Percentiles rank a stretch among this genome's conserved stretches.
phyloP scores from a whole-genome alignment of 1,139 yeast genomes.

The Suzukiozyma palmioleophila region DNA sequence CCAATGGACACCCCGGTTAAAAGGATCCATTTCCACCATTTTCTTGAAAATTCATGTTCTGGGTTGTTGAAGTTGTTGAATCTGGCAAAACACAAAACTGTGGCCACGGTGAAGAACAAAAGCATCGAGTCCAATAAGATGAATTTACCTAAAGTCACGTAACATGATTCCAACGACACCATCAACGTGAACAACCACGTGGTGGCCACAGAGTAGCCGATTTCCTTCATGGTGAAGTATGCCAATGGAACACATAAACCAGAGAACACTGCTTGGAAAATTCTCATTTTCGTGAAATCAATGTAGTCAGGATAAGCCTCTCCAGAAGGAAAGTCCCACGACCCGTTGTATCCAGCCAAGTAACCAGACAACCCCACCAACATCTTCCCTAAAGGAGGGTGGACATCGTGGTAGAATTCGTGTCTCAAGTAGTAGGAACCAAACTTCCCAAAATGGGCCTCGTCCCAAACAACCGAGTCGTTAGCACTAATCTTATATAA shows the following conservation, averaged over 20 bases:
- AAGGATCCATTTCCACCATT: slow-evolving; percentile 94
- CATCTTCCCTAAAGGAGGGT: slow-evolving; percentile 98
- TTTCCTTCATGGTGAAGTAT: slow-evolving; percentile 83
- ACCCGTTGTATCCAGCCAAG: slow-evolving; percentile 91
- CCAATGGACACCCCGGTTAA: slow-evolving; percentile 74
- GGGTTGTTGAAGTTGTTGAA: slow-evolving; percentile 72
- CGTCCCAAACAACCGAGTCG: slow-evolving; percentile 59
- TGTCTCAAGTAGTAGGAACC: slow-evolving; percentile 91
- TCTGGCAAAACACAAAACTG: slow-evolving; percentile 71
- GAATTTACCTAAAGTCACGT: slow-evolving; percentile 86
- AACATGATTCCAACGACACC: slow-evolving; percentile 83
- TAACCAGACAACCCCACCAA: slow-evolving; percentile 92
- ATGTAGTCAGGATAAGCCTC: slow-evolving; percentile 78
- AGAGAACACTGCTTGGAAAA: slow-evolving; percentile 88
- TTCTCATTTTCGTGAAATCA: slow-evolving; percentile 87
- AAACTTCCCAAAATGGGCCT: slow-evolving; percentile 84
- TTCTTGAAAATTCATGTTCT: slow-evolving; percentile 50
- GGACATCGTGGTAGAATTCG: slow-evolving; percentile 95
- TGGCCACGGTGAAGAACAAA: slow-evolving; percentile 82
- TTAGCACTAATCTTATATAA: slow-evolving; percentile 50
- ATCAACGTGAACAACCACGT: slow-evolving; percentile 86
- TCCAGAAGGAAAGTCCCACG: slow-evolving; percentile 93
- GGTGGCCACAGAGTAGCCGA: slow-evolving; percentile 75
- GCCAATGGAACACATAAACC: slow-evolving; percentile 91
- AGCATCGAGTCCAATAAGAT: slow-evolving; percentile 95